Evolutionary conservation across 495 filamentous ascomycete species (phyloP), one percentile per base, ranked within the genome.

Genomic region (Aspergillus nidulans): DNA sequence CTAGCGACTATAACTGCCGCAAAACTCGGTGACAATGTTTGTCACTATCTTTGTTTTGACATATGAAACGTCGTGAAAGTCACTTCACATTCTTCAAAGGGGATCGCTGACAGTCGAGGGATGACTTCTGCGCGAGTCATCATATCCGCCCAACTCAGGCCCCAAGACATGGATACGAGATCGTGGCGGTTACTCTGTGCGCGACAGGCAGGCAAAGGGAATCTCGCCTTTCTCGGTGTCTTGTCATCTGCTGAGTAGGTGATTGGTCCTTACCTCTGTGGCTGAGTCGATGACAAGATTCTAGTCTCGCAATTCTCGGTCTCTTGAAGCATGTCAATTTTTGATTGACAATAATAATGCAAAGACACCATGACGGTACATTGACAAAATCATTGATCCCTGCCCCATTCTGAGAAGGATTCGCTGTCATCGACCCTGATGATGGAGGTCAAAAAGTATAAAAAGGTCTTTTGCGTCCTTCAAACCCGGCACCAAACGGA

Each of bases 201-300:
- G 15, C 45, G 41, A 13, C 10, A n/a, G 12, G 13, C 15, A 24
- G 9, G 21, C 30, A 32, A 24, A 39, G 20, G 53, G n/a, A 25
- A 32, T 21, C 12, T 56, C 54, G 54, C 24, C 43, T 43, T 49
- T 56, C 54, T 56, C 54, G 54, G 54, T 34, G 2, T 56, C 54
- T 45, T 50, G 46, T 34, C 54, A 3, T 41, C 3, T 26, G 20
- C 30, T 16, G 18, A 12, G 8, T 13, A 20, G 13, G 1, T 55
- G 34, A 55, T 55, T 55, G 28, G 52, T 42, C 45, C 41, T 32
- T 28, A 6, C 15, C 8, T 12, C 38, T n/a, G 51, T 53, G 51
- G 51, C 51, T 16, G 51, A 25, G 40, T 26, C n/a, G 16, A 18
- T 32, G 44, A 19, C 44, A 25, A 30, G 25, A 47, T 19, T 26